These are phyloP conservation scores for Alternaria burnsii DNA, from an alignment of 2,329 filamentous ascomycete genomes.

Conservation along the genomic window DNA sequence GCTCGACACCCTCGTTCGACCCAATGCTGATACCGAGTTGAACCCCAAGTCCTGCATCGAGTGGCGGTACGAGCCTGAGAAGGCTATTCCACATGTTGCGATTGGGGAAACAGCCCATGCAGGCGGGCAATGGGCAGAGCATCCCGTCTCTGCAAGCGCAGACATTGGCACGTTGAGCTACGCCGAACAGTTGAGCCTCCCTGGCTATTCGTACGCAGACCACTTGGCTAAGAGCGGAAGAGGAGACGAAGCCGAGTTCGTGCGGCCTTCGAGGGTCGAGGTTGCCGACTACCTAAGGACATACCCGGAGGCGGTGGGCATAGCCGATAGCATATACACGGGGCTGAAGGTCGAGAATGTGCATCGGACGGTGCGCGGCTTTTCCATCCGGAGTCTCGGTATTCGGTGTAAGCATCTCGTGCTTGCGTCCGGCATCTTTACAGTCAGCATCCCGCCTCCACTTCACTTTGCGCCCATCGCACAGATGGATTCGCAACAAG, in stretches of 20 bases:
- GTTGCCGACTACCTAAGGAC: constrained; percentile 64
- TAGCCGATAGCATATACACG: constrained; percentile 58
- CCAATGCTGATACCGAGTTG: constrained; percentile 66
- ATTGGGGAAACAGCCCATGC: constrained; percentile 61
- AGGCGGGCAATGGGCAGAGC: constrained; percentile 68
- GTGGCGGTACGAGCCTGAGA: constrained; percentile 62
- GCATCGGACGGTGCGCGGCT: constrained; percentile 56
- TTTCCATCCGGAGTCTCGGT: constrained; percentile 60
- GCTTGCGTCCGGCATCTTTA: constrained; percentile 67
- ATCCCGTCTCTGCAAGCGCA: constrained; percentile 61
- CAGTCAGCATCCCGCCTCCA: constrained; percentile 61
- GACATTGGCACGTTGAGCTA: constrained; percentile 69
- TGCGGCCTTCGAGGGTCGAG: constrained; percentile 63
- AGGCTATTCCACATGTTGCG: constrained; percentile 62
- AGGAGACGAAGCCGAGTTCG: constrained; percentile 56
- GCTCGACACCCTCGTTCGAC: constrained; percentile 66
- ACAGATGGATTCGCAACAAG: constrained; percentile 27
- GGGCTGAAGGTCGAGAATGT: constrained; percentile 55
- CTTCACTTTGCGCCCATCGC: constrained; percentile 59
- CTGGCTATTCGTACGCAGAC: constrained; percentile 65
- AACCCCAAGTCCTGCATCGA: constrained; percentile 61
- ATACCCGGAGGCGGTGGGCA: constrained; percentile 64
- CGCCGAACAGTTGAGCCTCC: constrained; percentile 68
- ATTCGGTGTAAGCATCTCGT: constrained; percentile 65
- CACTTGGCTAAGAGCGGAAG: constrained; percentile 58